These are phyloP conservation scores for Bipolaris gigantea DNA, from an alignment of 2,329 filamentous ascomycete species.

Conservation along the genomic window DNA sequence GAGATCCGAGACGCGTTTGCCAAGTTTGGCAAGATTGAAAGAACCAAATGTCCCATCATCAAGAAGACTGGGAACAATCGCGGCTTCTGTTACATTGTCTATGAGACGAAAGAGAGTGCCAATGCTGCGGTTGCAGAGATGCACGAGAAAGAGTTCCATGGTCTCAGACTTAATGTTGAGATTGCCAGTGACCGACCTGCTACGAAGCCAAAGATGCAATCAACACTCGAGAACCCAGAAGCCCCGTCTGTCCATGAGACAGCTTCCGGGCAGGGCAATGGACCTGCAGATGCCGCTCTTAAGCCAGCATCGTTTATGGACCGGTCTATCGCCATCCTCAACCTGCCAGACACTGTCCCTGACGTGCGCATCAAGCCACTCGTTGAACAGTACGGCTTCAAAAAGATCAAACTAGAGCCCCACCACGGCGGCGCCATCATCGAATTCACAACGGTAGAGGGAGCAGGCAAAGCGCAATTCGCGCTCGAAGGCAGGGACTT, in stretches of 20 bases:
- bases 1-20: slow-evolving; percentile 72
- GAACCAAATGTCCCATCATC: slow-evolving; percentile 67
- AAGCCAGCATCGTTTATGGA: slow-evolving; percentile 46
- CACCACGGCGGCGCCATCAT: slow-evolving; percentile 83
- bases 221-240: slow-evolving; percentile 52
- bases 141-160: slow-evolving; percentile 70
- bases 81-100: slow-evolving; percentile 81
- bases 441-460: slow-evolving; percentile 71
- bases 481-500: slow-evolving; percentile 47
- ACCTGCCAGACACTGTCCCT: slow-evolving; percentile 89
- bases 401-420: slow-evolving; percentile 77
- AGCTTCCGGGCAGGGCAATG: slow-evolving; percentile 21
- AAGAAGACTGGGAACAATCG: slow-evolving; percentile 69
- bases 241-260: slow-evolving; percentile 43
- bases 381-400: slow-evolving; percentile 71
- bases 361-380: slow-evolving; percentile 77
- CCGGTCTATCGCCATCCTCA: slow-evolving; percentile 78
- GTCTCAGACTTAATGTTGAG: slow-evolving; percentile 66
- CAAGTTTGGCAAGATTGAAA: slow-evolving; percentile 74
- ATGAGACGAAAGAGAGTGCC: slow-evolving; percentile 67
- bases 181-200: slow-evolving; percentile 49
- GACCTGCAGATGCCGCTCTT: slow-evolving; percentile 26
- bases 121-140: slow-evolving; percentile 65
- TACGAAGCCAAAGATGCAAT: slow-evolving; percentile 50
- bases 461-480: slow-evolving; percentile 70